Conservation (phyloP, 2,329 filamentous ascomycete species). For the Aspergillus sp. region DNA sequence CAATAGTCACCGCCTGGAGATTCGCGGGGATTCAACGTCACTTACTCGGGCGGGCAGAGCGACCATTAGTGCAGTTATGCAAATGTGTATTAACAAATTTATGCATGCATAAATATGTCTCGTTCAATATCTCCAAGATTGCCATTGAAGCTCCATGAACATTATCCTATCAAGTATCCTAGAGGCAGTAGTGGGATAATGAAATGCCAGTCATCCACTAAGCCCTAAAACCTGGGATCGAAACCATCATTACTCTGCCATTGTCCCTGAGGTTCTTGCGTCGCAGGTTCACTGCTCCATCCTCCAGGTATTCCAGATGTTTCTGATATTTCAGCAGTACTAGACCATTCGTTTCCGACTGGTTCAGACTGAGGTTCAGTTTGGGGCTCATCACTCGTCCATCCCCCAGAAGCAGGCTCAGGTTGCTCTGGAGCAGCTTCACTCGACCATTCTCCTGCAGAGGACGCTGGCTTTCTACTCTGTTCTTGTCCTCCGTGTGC, state of each 20-base stretch:
- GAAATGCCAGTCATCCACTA: too few species aligned
- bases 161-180: too few species aligned
- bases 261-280: not conserved
- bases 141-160: too few species aligned
- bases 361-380: not conserved
- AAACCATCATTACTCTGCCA: not conserved
- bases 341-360: not conserved
- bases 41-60: not conserved
- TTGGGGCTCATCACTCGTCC: not conserved
- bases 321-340: not conserved
- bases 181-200: too few species aligned
- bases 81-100: not conserved
- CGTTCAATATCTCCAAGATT: too few species aligned
- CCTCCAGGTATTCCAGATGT: not conserved
- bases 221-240: not conserved
- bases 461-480: too few species aligned
- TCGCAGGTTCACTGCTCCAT: not conserved
- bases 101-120: too few species aligned
- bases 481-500: too few species aligned
- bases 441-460: not conserved
- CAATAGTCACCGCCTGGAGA: conserved; percentile 2
- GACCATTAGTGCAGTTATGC: not conserved
- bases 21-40: conserved; percentile 4
- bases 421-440: not conserved
- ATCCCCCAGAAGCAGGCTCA: not conserved